Evolutionary conservation across 306 rosid species (phyloP).

Genomic region (Cyclanthera cordifolia): DNA sequence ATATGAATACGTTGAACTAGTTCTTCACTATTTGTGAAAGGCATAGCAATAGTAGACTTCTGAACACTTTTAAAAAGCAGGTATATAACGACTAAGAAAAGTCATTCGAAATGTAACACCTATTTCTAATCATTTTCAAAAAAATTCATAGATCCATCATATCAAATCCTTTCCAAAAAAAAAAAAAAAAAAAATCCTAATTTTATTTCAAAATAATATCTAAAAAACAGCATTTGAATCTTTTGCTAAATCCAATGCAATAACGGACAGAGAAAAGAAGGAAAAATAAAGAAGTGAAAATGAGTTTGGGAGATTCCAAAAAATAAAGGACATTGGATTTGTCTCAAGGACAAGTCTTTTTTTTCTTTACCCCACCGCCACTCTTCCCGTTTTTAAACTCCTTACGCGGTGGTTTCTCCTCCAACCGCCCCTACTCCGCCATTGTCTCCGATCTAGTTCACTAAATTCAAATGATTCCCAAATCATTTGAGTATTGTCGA

Average conservation of each 20-base stretch:
- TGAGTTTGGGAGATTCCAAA: conserved; percentile 1
- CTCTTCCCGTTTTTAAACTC: background rate
- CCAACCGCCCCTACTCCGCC: background rate
- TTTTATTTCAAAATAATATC: background rate
- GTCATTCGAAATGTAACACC: background rate
- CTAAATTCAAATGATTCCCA: too few relatives aligned
- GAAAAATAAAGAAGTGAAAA: background rate
- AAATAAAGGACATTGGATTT: conserved; percentile 10
- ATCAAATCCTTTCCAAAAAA: background rate
- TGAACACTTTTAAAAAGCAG: background rate
- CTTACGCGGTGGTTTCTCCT: background rate
- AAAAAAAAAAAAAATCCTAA: background rate
- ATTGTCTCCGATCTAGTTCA: too few relatives aligned
- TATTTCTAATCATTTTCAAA: background rate
- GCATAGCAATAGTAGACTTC: background rate
- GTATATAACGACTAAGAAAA: background rate
- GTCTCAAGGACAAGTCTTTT: background rate
- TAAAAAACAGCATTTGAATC: conserved; percentile 3
- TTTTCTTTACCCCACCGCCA: conserved; percentile 6
- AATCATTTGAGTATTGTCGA: too few relatives aligned
- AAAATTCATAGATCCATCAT: background rate
- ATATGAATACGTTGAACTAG: background rate
- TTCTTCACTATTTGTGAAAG: background rate
- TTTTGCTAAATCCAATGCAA: conserved; percentile 4
- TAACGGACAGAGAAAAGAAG: background rate